Percentiles rank a stretch among this genome's conserved stretches.
Evolutionary conservation across 2,329 filamentous ascomycete species (phyloP).

Genomic region (Colletotrichum sansevieriae): DNA sequence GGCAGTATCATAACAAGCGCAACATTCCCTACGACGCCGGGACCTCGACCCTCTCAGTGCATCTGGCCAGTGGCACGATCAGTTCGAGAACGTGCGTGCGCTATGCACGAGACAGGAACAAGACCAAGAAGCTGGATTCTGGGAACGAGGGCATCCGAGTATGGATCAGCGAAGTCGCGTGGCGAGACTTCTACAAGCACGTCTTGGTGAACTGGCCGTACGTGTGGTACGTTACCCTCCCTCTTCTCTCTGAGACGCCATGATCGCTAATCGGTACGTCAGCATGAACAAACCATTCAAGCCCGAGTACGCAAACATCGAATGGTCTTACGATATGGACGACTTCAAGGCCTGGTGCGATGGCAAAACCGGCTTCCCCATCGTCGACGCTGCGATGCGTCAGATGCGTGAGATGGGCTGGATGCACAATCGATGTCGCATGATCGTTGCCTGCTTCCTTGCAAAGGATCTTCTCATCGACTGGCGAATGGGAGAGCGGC

Average conservation of each 20-base stretch:
- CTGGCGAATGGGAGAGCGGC: constrained; percentile 85
- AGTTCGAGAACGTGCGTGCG: constrained; percentile 76
- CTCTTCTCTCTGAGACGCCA: not conserved
- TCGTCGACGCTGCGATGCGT: constrained; percentile 89
- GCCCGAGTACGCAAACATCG: constrained; percentile 84
- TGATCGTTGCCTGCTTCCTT: constrained; percentile 86
- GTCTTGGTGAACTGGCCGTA: constrained; percentile 89
- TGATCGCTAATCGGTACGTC: not conserved
- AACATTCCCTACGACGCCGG: constrained; percentile 73
- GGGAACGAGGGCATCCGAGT: constrained; percentile 74
- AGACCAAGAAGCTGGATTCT: constrained; percentile 73
- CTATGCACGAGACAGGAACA: constrained; percentile 73
- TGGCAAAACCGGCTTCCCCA: constrained; percentile 82
- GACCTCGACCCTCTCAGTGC: constrained; percentile 80
- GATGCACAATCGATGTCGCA: constrained; percentile 89
- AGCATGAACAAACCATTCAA: constrained; percentile 77
- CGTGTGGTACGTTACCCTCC: constrained; percentile 67
- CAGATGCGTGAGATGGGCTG: constrained; percentile 77
- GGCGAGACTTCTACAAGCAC: constrained; percentile 91
- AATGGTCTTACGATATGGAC: constrained; percentile 81
- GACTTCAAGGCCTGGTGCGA: constrained; percentile 81
- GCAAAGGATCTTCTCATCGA: constrained; percentile 85
- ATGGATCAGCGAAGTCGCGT: constrained; percentile 88
- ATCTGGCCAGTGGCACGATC: constrained; percentile 77
- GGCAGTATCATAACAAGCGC: constrained; percentile 71